Conservation (phyloP, 805 yeast species). For the Yarrowia phangngaensis region DNA sequence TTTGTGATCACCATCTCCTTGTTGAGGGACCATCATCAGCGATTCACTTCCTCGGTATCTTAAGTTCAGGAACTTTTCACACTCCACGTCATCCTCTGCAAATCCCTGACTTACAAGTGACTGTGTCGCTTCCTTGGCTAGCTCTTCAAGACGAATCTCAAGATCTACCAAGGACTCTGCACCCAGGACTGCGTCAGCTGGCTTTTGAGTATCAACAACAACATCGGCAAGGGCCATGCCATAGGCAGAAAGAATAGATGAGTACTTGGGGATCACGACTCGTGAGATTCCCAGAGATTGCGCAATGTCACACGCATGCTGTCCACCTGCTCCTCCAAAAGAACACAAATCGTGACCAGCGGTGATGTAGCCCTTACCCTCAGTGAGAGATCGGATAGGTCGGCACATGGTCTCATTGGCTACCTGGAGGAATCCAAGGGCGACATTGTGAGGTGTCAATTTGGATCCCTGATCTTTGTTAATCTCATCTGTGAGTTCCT, state of each 20-base stretch:
- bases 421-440: slow-evolving; percentile 74
- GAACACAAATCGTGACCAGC: slow-evolving; percentile 69
- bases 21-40: slow-evolving; percentile 58
- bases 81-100: slow-evolving; percentile 43
- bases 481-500: slow-evolving; percentile 52
- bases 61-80: slow-evolving; percentile 69
- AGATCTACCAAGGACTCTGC: slow-evolving; percentile 40
- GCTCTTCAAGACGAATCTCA: slow-evolving; percentile 45
- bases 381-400: slow-evolving; percentile 80
- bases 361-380: slow-evolving; percentile 71
- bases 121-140: slow-evolving; percentile 45
- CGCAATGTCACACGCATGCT: slow-evolving; percentile 78
- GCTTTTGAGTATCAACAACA: slow-evolving; percentile 74
- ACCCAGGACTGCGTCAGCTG: slow-evolving; percentile 50
- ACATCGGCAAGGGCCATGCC: slow-evolving; percentile 87
- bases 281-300: slow-evolving; percentile 61
- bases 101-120: slow-evolving; percentile 55
- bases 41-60: slow-evolving; percentile 90
- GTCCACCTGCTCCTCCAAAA: slow-evolving; percentile 95
- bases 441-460: slow-evolving; percentile 63
- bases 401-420: slow-evolving; percentile 90
- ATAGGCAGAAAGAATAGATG: slow-evolving; percentile 80
- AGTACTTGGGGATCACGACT: slow-evolving; percentile 72
- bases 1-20: slow-evolving; percentile 33
- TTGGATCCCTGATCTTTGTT: slow-evolving; percentile 45